Evolutionary conservation across 805 yeast genomes (phyloP), one percentile per base, ranked within the genome.

Genomic region (Kurtzmaniella cleridarum): DNA sequence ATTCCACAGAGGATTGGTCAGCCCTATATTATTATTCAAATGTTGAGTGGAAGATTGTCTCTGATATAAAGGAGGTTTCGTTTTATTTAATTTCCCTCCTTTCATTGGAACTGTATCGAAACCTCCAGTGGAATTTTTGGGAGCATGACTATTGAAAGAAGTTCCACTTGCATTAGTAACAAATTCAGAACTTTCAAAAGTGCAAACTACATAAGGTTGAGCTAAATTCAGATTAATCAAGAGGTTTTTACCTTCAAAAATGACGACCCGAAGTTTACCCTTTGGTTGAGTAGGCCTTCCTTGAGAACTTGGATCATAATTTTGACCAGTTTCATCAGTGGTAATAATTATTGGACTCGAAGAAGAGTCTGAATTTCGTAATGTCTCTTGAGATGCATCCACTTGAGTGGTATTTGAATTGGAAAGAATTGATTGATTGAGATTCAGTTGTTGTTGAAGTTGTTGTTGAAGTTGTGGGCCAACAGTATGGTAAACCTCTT

Each of bases 141-240:
- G 30, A 23, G 26, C 15, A 11, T 16, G 16, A 13, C 23, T 27
- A 31, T 35, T 35, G 28, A 16, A 29, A 33, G 29, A 55, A 18
- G 75, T 69, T 36, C 73, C 84, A 1, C 95, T 88, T 3, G 89
- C 90, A 45, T 80, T 79, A 18, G 95, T 81, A 43, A 91, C 89
- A 47, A 81, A 85, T 64, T 93, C 98, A 1, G 95, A 82, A 44
- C 91, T 82, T 58, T 88, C 95, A 66, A 85, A 89, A 9, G 95
- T 84, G 60, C 95, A 86, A 28, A 89, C 96, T 14, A 86, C 95
- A 59, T 89, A 84, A 3, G 96, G 96, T 49, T 77, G 84, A 3
- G 91, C 71, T 56, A 54, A 68, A 30, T 71, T 62, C 3, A 78
- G 62, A 33, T 73, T 69, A 27, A 81, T 76, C 32, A 72, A 64